Conservation (phyloP, 768 basidiomycete genomes). For the Hemileccinum rubropunctum region DNA sequence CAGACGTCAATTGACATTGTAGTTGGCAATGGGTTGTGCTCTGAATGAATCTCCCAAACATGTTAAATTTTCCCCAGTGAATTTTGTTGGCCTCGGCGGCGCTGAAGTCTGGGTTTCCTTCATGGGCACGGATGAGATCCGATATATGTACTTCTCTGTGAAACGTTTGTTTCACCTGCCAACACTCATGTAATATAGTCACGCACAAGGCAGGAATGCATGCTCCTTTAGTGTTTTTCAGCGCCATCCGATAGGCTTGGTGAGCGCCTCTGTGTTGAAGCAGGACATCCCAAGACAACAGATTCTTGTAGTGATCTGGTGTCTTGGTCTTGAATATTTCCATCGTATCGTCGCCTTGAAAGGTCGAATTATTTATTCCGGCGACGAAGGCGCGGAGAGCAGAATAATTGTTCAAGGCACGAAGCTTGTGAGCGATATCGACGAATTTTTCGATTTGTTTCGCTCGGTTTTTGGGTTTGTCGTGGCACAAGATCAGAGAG, state of each 20-base stretch:
- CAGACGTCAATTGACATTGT: constrained; percentile 57
- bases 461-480: constrained; percentile 70
- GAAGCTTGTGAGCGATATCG: constrained; percentile 75
- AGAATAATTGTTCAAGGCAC: constrained; percentile 88
- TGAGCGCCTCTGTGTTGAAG: constrained; percentile 81
- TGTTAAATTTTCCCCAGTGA: constrained; percentile 95
- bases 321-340: constrained; percentile 65
- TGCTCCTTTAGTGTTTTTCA: constrained; percentile 80
- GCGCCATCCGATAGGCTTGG: constrained; percentile 85
- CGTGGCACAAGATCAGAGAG: constrained; percentile 86
- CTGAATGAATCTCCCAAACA: constrained; percentile 84
- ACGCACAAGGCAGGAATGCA: constrained; percentile 84
- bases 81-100: constrained; percentile 66
- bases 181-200: constrained; percentile 5
- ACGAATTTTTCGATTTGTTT: constrained; percentile 88
- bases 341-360: constrained; percentile 74
- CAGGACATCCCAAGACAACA: constrained; percentile 82
- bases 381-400: constrained; percentile 91
- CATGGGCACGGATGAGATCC: constrained; percentile 84
- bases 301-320: constrained; percentile 70
- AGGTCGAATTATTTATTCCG: constrained; percentile 83
- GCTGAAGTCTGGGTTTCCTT: constrained; percentile 75
- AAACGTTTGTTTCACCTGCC: constrained; percentile 10
- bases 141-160: constrained; percentile 88
- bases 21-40: constrained; percentile 76